Evolutionary conservation across 2,329 filamentous ascomycete genomes (phyloP).

Genomic region (Neophaeococcomyces mojaviensis): DNA sequence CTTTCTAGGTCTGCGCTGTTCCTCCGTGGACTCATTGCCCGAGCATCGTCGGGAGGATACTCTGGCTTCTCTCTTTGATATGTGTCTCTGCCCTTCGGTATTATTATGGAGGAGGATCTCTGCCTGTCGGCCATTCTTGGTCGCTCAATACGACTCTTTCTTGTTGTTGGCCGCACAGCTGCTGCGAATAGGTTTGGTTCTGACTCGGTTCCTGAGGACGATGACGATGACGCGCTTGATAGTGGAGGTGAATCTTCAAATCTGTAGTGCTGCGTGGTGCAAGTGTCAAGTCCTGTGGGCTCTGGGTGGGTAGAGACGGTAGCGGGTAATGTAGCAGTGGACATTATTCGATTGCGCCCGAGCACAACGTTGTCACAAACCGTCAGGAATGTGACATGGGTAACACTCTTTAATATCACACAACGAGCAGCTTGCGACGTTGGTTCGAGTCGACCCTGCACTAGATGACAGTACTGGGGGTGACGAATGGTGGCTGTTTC

Average conservation of each 20-base stretch:
- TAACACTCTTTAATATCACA: neutral
- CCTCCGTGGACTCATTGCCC: constrained; percentile 87
- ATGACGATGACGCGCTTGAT: constrained; percentile 31
- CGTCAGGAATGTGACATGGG: constrained; percentile 1
- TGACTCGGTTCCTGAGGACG: constrained; percentile 42
- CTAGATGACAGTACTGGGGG: neutral
- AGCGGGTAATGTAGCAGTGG: neutral
- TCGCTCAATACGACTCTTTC: constrained; percentile 44
- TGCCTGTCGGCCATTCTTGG: constrained; percentile 66
- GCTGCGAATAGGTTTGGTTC: constrained; percentile 35
- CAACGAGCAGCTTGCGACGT: neutral
- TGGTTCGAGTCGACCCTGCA: neutral
- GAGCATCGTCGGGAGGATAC: constrained; percentile 78
- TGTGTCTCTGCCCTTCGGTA: constrained; percentile 66
- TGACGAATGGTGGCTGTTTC: neutral
- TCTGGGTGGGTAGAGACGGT: constrained; percentile 1
- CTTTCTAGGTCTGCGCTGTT: constrained; percentile 87
- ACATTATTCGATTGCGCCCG: neutral
- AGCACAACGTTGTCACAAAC: no score
- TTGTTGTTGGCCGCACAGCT: constrained; percentile 45
- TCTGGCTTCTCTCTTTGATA: constrained; percentile 66
- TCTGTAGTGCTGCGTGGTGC: neutral
- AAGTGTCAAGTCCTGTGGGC: neutral
- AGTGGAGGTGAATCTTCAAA: constrained; percentile 14
- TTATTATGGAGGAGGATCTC: constrained; percentile 74